A percentile compares a stretch with the other conserved stretches of the same genome.
These are phyloP conservation scores for Oryza punctata DNA, from an alignment of 176 grass and related monocot genomes.

Conservation along the genomic window DNA sequence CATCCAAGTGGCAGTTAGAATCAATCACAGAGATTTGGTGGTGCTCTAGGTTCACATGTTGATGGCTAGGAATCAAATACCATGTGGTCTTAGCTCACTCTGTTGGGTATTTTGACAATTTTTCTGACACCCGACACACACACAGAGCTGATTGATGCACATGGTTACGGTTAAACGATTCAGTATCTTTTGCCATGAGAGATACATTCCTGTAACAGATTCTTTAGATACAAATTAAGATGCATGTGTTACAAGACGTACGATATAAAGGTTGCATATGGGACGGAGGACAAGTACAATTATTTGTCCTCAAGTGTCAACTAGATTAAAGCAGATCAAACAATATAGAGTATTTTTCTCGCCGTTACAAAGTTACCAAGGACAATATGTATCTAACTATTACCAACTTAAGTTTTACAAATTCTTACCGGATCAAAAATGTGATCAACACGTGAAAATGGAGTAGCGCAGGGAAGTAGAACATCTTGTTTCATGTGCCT, in stretches of 20 bases:
- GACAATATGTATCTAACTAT: neutral
- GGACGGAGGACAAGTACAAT: too few species aligned
- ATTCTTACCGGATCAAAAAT: neutral
- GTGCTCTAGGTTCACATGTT: constrained; percentile 21
- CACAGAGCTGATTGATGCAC: neutral
- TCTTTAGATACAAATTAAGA: neutral
- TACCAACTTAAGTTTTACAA: neutral
- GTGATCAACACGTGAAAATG: neutral
- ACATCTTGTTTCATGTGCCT: neutral
- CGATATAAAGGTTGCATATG: too few species aligned
- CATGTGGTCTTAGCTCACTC: constrained; percentile 23
- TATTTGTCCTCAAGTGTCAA: neutral
- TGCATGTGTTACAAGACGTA: neutral
- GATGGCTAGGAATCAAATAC: constrained; percentile 30
- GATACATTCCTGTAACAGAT: neutral
- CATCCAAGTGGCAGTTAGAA: constrained; percentile 13
- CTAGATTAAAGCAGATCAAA: too few species aligned
- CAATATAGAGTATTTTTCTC: too few species aligned
- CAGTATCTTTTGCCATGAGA: neutral
- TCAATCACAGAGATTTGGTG: constrained; percentile 24
- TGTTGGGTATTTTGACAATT: neutral
- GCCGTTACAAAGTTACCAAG: neutral
- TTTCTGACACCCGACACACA: neutral
- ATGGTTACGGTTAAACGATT: neutral
- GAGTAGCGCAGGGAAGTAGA: neutral